phyloP scores from a whole-genome alignment of 2,329 filamentous ascomycete genomes.

The Lojkania enalia region DNA sequence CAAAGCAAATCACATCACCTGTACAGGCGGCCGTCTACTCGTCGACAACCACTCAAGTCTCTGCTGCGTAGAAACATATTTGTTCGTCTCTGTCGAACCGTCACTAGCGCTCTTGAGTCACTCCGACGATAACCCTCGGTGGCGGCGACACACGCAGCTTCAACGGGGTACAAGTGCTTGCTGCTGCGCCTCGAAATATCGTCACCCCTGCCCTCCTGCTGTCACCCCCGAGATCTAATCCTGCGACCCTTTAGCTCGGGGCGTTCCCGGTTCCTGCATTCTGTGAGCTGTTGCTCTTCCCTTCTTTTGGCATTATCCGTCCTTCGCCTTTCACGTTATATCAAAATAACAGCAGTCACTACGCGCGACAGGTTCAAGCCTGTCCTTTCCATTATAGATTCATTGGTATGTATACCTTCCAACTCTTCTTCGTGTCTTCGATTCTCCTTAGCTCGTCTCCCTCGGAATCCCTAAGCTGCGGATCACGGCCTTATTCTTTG shows the following conservation, averaged over 20 bases:
- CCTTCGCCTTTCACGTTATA: too few relatives aligned
- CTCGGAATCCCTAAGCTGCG: not conserved
- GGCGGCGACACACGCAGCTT: constrained; percentile 3
- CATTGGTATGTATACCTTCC: constrained; percentile 26
- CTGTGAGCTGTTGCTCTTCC: constrained; percentile 3
- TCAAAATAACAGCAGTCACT: not conserved
- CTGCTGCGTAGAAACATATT: constrained; percentile 13
- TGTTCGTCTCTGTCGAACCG: constrained; percentile 30
- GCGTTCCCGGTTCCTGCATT: constrained; percentile 5
- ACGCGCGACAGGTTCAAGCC: not conserved
- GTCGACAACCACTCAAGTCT: constrained; percentile 15
- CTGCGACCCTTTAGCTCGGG: constrained; percentile 12
- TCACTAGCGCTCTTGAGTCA: constrained; percentile 17
- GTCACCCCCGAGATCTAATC: constrained; percentile 1
- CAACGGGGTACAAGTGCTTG: constrained; percentile 16
- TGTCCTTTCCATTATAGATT: constrained; percentile 10
- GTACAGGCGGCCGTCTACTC: constrained; percentile 26
- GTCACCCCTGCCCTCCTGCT: constrained; percentile 7
- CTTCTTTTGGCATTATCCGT: not conserved
- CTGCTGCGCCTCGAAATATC: constrained; percentile 23
- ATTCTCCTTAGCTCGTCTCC: constrained; percentile 4
- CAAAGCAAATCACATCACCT: constrained; percentile 33
- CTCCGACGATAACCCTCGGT: constrained; percentile 9
- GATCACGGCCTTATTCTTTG: not conserved
- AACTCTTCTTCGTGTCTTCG: not conserved